These are phyloP conservation scores for Gracilaria vermiculophylla DNA, from an alignment of 23 red algal genomes.

Conservation along the genomic window DNA sequence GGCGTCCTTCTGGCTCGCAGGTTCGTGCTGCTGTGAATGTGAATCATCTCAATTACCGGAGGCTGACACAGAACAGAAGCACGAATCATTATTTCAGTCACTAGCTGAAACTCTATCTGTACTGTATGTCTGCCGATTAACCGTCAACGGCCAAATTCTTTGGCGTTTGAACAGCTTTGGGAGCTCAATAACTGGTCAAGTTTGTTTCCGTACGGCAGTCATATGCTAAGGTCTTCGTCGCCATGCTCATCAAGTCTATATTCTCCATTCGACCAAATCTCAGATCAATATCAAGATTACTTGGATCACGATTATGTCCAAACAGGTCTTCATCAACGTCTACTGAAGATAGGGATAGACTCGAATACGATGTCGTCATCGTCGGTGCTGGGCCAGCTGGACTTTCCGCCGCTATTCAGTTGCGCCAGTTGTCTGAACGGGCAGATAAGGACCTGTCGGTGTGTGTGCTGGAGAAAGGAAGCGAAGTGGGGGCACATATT, in stretches of 20 bases:
- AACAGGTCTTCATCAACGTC: neutral
- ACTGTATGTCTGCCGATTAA: too few relatives aligned
- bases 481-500: slow-evolving; percentile 91
- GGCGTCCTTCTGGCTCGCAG: too few relatives aligned
- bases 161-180: too few relatives aligned
- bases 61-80: too few relatives aligned
- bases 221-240: too few relatives aligned
- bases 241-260: neutral
- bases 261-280: neutral
- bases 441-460: slow-evolving; percentile 70
- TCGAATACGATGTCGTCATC: slow-evolving; percentile 90
- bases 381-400: slow-evolving; percentile 95
- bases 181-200: neutral
- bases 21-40: too few relatives aligned
- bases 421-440: slow-evolving; percentile 63
- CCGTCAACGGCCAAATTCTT: too few relatives aligned
- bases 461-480: slow-evolving; percentile 91
- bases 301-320: neutral
- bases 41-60: too few relatives aligned
- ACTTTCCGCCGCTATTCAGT: slow-evolving; percentile 88
- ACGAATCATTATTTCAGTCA: too few relatives aligned
- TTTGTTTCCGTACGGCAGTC: too few relatives aligned
- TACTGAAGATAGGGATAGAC: slow-evolving; percentile 32
- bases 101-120: too few relatives aligned
- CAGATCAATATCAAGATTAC: neutral